Conservation (phyloP, 805 yeast species). For the Saccharomyces kudriavzevii region DNA sequence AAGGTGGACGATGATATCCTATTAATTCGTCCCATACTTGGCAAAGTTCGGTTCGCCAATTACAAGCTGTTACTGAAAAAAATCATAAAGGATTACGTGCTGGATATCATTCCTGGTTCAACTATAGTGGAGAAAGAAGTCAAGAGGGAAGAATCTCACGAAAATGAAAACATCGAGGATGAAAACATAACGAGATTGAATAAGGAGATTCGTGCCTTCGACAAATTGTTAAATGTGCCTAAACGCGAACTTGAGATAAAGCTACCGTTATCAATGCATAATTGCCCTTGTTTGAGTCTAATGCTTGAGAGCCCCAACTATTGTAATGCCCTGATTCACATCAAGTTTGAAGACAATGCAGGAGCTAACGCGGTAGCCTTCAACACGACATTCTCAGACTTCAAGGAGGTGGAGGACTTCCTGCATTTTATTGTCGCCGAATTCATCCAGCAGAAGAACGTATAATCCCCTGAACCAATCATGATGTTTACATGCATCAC, state of each 20-base stretch:
- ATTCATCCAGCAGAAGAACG: constrained; percentile 12
- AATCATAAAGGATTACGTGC: constrained; percentile 20
- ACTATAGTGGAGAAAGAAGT: constrained; percentile 2
- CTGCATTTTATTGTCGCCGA: constrained; percentile 27
- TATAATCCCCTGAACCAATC: not conserved
- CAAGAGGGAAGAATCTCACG: not conserved
- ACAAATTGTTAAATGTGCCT: constrained; percentile 16
- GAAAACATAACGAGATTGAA: constrained; percentile 18
- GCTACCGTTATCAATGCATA: constrained; percentile 2
- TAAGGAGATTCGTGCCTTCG: constrained; percentile 21
- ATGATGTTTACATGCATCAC: not conserved
- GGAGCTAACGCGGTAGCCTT: constrained; percentile 8
- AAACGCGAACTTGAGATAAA: constrained; percentile 15
- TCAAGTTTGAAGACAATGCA: constrained; percentile 12
- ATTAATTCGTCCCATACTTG: constrained; percentile 27
- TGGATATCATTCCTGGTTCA: constrained; percentile 17
- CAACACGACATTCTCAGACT: constrained; percentile 26
- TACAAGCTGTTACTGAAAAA: constrained; percentile 23
- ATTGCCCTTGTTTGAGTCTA: constrained; percentile 10
- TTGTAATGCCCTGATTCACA: constrained; percentile 23
- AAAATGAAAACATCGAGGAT: constrained; percentile 7
- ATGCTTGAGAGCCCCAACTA: constrained; percentile 25
- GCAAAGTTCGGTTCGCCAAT: constrained; percentile 28
- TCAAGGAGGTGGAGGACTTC: constrained; percentile 30
- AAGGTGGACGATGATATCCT: constrained; percentile 15